Evolutionary conservation across 225 moss, liverwort and hornwort genomes (phyloP).

Genomic region (Polytrichum commune): DNA sequence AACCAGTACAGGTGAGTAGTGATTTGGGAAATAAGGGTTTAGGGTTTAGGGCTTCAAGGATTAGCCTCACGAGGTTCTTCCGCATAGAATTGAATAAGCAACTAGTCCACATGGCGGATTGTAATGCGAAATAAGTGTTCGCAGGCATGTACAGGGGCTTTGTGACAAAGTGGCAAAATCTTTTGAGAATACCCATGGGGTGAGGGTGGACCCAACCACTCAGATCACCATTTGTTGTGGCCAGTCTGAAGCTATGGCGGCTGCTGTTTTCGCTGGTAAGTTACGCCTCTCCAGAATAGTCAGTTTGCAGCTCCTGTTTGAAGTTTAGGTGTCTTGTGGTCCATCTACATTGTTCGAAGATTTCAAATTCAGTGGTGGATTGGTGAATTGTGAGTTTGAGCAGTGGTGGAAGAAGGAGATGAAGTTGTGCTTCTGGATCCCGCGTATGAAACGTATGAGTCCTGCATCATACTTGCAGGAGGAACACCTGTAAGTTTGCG

Average conservation of each 20-base stretch:
- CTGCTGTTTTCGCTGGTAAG: conserved; percentile 74
- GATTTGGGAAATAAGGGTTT: conserved; percentile 6
- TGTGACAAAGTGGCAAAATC: conserved; percentile 68
- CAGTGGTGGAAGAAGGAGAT: conserved; percentile 82
- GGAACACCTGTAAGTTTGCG: conserved; percentile 67
- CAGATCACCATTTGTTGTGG: conserved; percentile 89
- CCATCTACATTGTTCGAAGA: too few species aligned
- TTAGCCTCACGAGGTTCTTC: too few species aligned
- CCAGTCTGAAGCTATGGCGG: conserved; percentile 87
- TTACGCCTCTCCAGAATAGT: background rate
- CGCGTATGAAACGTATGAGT: conserved; percentile 83
- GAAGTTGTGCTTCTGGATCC: conserved; percentile 88
- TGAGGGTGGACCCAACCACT: conserved; percentile 63
- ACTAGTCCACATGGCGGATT: too few species aligned
- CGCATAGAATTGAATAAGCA: too few species aligned
- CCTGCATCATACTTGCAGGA: conserved; percentile 77
- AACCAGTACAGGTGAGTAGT: conserved; percentile 77
- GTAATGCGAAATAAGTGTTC: background rate
- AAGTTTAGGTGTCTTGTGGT: too few species aligned
- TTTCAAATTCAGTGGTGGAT: too few species aligned
- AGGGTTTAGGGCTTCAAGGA: background rate
- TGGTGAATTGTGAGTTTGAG: conserved; percentile 7
- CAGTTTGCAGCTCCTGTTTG: background rate
- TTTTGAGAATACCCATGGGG: conserved; percentile 62
- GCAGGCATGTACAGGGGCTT: conserved; percentile 88